Evolutionary conservation across 805 yeast species (phyloP).

Genomic region (Wickerhamiella occidentalis): DNA sequence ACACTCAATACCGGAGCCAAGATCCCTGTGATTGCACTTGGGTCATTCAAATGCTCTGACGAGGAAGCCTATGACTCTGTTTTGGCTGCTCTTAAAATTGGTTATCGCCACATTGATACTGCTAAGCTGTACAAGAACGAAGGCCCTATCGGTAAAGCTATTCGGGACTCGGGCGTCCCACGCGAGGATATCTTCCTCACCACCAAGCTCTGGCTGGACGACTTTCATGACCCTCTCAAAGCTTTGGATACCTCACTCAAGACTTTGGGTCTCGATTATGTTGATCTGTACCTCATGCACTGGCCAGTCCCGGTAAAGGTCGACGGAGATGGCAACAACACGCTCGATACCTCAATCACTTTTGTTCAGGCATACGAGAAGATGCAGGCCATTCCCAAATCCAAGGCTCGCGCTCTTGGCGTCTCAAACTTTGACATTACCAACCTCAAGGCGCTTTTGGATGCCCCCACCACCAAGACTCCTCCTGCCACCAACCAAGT

Average conservation of each 20-base stretch:
- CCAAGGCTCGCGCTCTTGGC: slow-evolving; percentile 55
- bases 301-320: slow-evolving; percentile 43
- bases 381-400: slow-evolving; percentile 45
- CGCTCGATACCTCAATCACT: slow-evolving; percentile 13
- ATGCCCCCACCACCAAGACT: slow-evolving; percentile 24
- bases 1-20: slow-evolving; percentile 35
- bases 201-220: slow-evolving; percentile 46
- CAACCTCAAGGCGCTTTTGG: slow-evolving; percentile 39
- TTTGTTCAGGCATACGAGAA: slow-evolving; percentile 49
- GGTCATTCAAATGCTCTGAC: slow-evolving; percentile 43
- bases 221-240: slow-evolving; percentile 31
- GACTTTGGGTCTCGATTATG: slow-evolving; percentile 44
- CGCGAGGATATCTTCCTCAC: slow-evolving; percentile 47
- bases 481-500: slow-evolving; percentile 65
- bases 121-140: slow-evolving; percentile 64
- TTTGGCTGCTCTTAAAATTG: slow-evolving; percentile 47
- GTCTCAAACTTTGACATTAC: slow-evolving; percentile 58
- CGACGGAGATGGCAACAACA: too few relatives aligned
- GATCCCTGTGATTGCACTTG: slow-evolving; percentile 61
- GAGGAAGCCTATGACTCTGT: slow-evolving; percentile 41
- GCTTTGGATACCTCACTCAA: slow-evolving; percentile 42
- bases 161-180: slow-evolving; percentile 33
- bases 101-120: slow-evolving; percentile 64
- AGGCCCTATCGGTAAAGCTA: slow-evolving; percentile 46
- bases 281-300: slow-evolving; percentile 55